Evolutionary conservation across 1,284 basidiomycete genomes (phyloP), one percentile per base, ranked within the genome.

Genomic region (Jaminaea rosea): DNA sequence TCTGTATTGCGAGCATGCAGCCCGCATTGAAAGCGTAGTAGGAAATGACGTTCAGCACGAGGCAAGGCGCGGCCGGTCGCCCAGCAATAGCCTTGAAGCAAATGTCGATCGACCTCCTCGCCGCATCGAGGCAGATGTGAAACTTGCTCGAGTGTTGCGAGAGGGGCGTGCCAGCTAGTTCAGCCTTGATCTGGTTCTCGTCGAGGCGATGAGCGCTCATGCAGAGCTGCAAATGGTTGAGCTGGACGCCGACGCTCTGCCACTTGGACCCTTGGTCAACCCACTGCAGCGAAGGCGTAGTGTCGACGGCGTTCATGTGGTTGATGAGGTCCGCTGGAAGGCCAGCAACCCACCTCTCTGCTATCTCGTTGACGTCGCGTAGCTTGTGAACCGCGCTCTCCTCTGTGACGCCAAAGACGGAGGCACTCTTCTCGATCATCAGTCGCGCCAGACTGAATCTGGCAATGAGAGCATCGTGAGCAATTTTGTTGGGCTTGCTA

Each of bases 171-270:
- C 52, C 17, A 58, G 58, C 63, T 62, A 1, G 57, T 54, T 21
- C 61, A 59, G n/a, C 55, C 55, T 52, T 58, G 63, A 49, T 66
- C 64, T 31, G 60, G 54, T 51, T 66, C 62, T 15, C 63, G 65
- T 28, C 65, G 47, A 46, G n/a, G 34, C 34, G 34, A 21, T 65
- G 64, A 34, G 67, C 54, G 11, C 58, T 56, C 28, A 65, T 62
- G 53, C 58, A 58, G 44, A 56, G 56, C 44, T 28, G 26, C 8
- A 52, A 37, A 17, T 26, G 19, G 10, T 10, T 36, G 6, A 3
- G n/a, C 4, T 36, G 4, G 9, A 36, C 4, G 9, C 34, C 34
- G n/a, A n/a, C n/a, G n/a, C n/a, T n/a, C n/a, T n/a, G n/a, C n/a
- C n/a, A n/a, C n/a, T n/a, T n/a, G n/a, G n/a, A n/a, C n/a, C n/a